Base-by-base conservation (phyloP, 2,329 filamentous ascomycete genomes). In the Colletotrichum liaoningense region DNA sequence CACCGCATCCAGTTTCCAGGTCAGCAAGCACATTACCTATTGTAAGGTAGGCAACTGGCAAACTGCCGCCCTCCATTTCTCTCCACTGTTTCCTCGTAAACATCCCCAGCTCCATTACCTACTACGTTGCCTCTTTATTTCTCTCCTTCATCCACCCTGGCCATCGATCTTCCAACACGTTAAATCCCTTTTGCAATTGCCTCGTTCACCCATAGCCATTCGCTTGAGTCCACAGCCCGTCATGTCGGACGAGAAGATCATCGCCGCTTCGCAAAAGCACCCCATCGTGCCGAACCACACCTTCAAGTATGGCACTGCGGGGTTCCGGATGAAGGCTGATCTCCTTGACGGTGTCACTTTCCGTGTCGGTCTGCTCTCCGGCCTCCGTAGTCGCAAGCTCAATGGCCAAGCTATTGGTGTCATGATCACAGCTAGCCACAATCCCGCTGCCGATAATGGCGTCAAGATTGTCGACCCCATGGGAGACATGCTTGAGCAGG, bases 401-500 rank as follows among this genome's bases (percentile, higher is more conserved):
- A 93, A 93, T 82, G 93, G 95, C 76, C 94, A 97, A 86, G 93
- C 94, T 78, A 97, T 99, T 80, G 97, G 97, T 80, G 93, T 99
- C 77, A 98, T 98, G 95, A 94, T 98, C 83, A 98, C 95, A 55
- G 95, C 95, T 75, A 97, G 94, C 80, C 95, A 98, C 88, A 98
- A 98, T 84, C 94, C 94, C 22, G 93, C 95, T 42, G 89, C 91
- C 78, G 95, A 98, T 84, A 98, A 98, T 83, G 95, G 95, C 64
- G 93, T 98, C 82, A 98, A 98, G 89, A 91, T 99, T 77, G 95
- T 99, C 75, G 97, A 99, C 83, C 97, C 97, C 14, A 93, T 97
- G 92, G 96, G 97, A 76, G 97, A 98, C 83, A 98, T 98, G 97
- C 89, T 98, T 63, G 95, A 97, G 90, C 93, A 95, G 83, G 94